A percentile compares a stretch with the other conserved stretches of the same genome.
Evolutionary conservation across 768 basidiomycete genomes (phyloP).

Genomic region (Lentinula detonsa): DNA sequence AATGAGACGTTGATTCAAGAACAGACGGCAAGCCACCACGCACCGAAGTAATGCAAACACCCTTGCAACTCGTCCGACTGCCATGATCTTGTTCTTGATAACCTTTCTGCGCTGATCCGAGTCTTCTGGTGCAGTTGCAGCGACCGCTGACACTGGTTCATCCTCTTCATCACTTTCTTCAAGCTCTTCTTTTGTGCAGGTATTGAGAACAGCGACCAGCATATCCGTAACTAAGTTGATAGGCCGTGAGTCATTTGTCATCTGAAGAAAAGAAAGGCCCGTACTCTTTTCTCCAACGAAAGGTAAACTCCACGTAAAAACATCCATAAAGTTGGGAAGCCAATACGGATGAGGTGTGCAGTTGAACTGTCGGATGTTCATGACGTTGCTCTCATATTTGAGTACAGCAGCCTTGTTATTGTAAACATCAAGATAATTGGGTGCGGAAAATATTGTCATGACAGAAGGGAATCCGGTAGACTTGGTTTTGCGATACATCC

Average conservation of each 20-base stretch:
- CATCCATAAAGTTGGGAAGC: constrained; percentile 99
- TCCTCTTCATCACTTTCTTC: constrained; percentile 71
- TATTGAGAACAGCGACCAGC: constrained; percentile 94
- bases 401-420: constrained; percentile 99
- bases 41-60: constrained; percentile 95
- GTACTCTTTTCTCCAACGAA: constrained; percentile 97
- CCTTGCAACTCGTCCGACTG: constrained; percentile 92
- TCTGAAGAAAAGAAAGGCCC: constrained; percentile 15
- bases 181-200: constrained; percentile 94
- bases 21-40: constrained; percentile 18
- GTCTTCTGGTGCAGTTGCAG: constrained; percentile 36
- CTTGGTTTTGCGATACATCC: constrained; percentile 99
- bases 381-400: constrained; percentile 98
- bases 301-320: constrained; percentile 97
- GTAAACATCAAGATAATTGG: constrained; percentile 97
- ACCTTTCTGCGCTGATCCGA: constrained; percentile 73
- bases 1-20: background rate
- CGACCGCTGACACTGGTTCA: constrained; percentile 31
- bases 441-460: constrained; percentile 99
- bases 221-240: constrained; percentile 85
- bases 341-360: constrained; percentile 95
- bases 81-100: constrained; percentile 98
- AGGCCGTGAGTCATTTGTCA: background rate
- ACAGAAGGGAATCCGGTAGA: constrained; percentile 98
- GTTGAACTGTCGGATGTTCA: constrained; percentile 98